These are phyloP conservation scores for Fusarium setosum DNA, from an alignment of 2,329 filamentous ascomycete species.

Conservation along the genomic window DNA sequence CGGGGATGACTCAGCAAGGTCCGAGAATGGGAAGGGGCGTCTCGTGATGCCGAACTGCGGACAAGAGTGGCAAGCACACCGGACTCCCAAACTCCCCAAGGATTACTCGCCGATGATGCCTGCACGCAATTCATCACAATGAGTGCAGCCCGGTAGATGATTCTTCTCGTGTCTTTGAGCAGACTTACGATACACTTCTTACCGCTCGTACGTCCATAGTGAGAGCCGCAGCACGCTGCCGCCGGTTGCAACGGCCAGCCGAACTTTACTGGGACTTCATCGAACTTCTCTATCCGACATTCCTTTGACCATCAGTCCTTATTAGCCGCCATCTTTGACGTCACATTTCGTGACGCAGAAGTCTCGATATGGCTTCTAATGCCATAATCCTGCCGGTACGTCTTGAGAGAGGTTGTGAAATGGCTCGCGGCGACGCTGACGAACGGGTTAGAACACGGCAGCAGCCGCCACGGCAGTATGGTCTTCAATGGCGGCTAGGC, in stretches of 20 bases:
- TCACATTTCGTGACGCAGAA: conserved; percentile 15
- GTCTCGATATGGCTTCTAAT: conserved; percentile 41
- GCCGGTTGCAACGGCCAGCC: conserved; percentile 14
- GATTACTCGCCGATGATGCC: conserved; percentile 34
- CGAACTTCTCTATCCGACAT: conserved; percentile 25
- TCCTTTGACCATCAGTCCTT: conserved; percentile 17
- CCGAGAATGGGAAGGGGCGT: conserved; percentile 39
- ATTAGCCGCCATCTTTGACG: conserved; percentile 14
- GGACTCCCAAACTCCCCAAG: conserved; percentile 28
- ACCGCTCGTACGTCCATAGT: conserved; percentile 3
- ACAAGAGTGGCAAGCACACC: conserved; percentile 43
- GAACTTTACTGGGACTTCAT: conserved; percentile 35
- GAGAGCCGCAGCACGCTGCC: conserved; percentile 18
- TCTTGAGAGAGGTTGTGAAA: conserved; percentile 2
- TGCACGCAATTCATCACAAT: conserved; percentile 42
- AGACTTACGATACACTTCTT: conserved; percentile 17
- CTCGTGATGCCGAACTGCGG: conserved; percentile 45
- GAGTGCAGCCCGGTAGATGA: conserved; percentile 40
- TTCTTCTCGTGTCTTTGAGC: conserved; percentile 23
- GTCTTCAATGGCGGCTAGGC: conserved; percentile 60
- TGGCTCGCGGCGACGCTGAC: conserved; percentile 32
- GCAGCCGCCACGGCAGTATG: conserved; percentile 57
- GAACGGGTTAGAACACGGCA: conserved; percentile 51
- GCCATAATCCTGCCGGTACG: conserved; percentile 46
- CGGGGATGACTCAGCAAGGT: conserved; percentile 39